Conservation (phyloP, 1,284 basidiomycete genomes). For the Xerocomus nothofagi region DNA sequence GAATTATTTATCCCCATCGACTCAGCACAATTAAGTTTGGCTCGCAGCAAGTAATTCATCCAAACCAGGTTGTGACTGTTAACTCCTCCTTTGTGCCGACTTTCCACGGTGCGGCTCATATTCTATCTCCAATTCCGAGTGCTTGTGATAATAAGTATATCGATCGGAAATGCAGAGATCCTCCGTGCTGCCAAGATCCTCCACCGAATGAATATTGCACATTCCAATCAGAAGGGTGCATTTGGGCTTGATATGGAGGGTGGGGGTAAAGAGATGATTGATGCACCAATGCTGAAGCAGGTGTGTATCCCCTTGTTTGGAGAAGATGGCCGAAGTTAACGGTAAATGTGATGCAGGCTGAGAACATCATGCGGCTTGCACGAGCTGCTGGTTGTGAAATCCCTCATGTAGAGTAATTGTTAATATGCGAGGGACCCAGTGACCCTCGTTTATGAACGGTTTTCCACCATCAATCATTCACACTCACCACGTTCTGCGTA, state of each 20-base stretch:
- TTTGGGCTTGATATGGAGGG: constrained; percentile 63
- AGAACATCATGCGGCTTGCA: constrained; percentile 63
- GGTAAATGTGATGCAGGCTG: constrained; percentile 48
- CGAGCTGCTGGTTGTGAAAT: constrained; percentile 63
- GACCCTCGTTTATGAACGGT: background rate
- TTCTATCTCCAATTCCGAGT: background rate
- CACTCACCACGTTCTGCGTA: background rate
- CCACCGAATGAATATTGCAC: constrained; percentile 56
- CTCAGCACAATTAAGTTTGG: constrained; percentile 2
- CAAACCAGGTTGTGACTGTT: constrained; percentile 78
- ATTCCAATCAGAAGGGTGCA: constrained; percentile 54
- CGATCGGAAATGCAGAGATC: constrained; percentile 57
- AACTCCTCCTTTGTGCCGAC: constrained; percentile 81
- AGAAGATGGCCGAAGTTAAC: constrained; percentile 1
- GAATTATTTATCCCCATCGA: background rate
- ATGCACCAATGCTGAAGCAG: constrained; percentile 90
- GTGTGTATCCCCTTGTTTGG: constrained; percentile 35
- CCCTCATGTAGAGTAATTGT: constrained; percentile 38
- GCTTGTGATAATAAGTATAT: background rate
- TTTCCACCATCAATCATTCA: background rate
- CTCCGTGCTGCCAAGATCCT: constrained; percentile 75
- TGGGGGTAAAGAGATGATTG: constrained; percentile 82
- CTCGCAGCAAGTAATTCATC: constrained; percentile 90
- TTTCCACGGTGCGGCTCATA: constrained; percentile 51
- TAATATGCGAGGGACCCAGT: background rate